phyloP scores from a whole-genome alignment of 176 grass and related monocot species.

The Hordeum marinum region DNA sequence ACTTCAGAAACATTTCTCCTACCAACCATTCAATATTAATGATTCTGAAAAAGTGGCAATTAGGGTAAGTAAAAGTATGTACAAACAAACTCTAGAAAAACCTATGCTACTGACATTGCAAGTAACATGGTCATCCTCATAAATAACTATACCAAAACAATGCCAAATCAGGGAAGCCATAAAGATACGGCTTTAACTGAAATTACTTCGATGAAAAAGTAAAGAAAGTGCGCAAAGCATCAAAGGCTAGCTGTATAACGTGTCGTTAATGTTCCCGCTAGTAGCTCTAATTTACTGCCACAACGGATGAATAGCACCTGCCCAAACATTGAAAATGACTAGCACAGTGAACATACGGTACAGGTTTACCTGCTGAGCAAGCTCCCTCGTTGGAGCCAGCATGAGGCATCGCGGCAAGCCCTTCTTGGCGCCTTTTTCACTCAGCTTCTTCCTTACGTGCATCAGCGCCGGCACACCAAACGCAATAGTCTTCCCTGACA shows the following conservation, averaged over 20 bases:
- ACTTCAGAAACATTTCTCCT: neutral
- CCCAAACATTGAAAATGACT: neutral
- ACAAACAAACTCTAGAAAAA: neutral
- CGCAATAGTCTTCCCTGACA: conserved; percentile 86
- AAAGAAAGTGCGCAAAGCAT: neutral
- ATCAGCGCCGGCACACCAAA: conserved; percentile 87
- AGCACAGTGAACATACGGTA: neutral
- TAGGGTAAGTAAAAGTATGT: neutral
- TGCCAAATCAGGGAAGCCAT: neutral
- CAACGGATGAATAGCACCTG: neutral
- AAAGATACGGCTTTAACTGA: neutral
- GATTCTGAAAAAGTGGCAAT: neutral
- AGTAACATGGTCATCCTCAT: neutral
- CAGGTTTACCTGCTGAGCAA: conserved; percentile 79
- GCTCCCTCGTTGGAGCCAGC: conserved; percentile 91
- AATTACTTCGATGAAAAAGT: neutral
- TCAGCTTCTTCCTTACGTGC: conserved; percentile 71
- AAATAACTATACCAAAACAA: conserved; percentile 7
- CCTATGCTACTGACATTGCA: neutral
- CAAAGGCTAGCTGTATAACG: neutral
- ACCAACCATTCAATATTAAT: neutral
- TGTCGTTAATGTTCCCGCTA: neutral
- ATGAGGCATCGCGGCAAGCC: conserved; percentile 68
- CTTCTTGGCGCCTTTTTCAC: conserved; percentile 57
- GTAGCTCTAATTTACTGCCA: neutral